Evolutionary conservation across 2,329 filamentous ascomycete species (phyloP).

Genomic region (Dactylonectria estremocensis): DNA sequence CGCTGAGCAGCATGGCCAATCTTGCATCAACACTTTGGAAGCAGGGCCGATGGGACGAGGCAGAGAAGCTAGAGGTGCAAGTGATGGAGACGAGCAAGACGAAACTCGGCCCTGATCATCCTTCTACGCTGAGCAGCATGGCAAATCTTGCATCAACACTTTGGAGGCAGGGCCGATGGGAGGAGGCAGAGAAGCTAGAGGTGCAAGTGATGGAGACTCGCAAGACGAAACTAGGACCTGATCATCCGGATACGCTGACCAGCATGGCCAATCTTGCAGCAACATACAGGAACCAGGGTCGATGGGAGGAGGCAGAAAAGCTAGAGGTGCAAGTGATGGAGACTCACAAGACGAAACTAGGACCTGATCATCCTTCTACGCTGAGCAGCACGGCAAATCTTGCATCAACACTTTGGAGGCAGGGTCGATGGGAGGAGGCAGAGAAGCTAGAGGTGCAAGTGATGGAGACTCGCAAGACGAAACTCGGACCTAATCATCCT

Average conservation of each 20-base stretch:
- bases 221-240: not conserved
- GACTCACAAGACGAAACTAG: not conserved
- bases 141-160: no score
- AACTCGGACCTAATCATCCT: slow-evolving; percentile 2
- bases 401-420: not conserved
- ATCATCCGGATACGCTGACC: not conserved
- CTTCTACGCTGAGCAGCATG: not conserved
- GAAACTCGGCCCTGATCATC: slow-evolving; percentile 6
- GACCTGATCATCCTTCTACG: slow-evolving; percentile 2
- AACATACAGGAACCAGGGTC: not conserved
- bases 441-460: slow-evolving; percentile 3
- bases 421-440: slow-evolving; percentile 1
- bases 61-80: slow-evolving; percentile 1
- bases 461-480: not conserved
- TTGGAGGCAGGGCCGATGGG: not conserved
- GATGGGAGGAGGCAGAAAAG: not conserved
- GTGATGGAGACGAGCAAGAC: not conserved
- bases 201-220: not conserved
- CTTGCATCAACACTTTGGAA: no score
- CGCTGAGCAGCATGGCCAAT: not conserved
- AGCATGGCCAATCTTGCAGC: not conserved
- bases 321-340: not conserved
- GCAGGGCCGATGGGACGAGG: not conserved
- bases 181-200: not conserved
- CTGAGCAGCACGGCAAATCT: not conserved